phyloP scores from a whole-genome alignment of 148 eudicot genomes.

The Silene conica region DNA sequence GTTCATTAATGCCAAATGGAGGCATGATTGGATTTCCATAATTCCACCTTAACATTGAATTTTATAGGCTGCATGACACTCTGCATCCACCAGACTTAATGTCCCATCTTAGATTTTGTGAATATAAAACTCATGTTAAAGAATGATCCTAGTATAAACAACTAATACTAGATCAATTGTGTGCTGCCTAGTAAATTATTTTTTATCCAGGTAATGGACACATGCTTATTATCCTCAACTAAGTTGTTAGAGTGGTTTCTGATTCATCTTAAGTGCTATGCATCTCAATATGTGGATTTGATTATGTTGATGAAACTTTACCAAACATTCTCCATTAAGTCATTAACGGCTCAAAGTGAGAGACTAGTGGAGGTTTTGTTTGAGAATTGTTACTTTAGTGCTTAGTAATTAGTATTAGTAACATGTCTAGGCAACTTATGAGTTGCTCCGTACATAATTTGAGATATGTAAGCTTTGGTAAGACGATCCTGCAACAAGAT shows the following conservation, averaged over 20 bases:
- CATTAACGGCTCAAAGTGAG: slow-evolving; percentile 14
- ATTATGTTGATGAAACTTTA: slow-evolving; percentile 11
- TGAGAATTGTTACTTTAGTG: slow-evolving; percentile 8
- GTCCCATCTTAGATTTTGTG: slow-evolving; percentile 5
- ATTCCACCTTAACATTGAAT: slow-evolving; percentile 8
- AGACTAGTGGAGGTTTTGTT: slow-evolving; percentile 10
- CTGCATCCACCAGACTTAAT: slow-evolving; percentile 22
- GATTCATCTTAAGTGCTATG: slow-evolving; percentile 16
- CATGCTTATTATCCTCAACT: slow-evolving; percentile 7
- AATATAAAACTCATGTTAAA: not conserved
- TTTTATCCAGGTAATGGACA: not conserved
- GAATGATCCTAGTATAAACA: not conserved
- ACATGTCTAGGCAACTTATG: not conserved
- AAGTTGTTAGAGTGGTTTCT: slow-evolving; percentile 20
- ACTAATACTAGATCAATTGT: not conserved
- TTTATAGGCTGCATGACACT: slow-evolving; percentile 12
- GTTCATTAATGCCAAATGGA: slow-evolving; percentile 10
- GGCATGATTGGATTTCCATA: slow-evolving; percentile 19
- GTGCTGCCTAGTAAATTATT: not conserved
- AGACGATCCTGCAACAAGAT: not conserved
- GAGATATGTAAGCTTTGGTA: not conserved
- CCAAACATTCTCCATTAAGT: slow-evolving; percentile 29
- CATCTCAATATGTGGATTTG: not conserved
- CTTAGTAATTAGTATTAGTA: slow-evolving; percentile 9
- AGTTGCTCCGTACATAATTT: not conserved